These are phyloP conservation scores for Ganoderma meredithae DNA, from an alignment of 1,284 basidiomycete species.

Conservation along the genomic window DNA sequence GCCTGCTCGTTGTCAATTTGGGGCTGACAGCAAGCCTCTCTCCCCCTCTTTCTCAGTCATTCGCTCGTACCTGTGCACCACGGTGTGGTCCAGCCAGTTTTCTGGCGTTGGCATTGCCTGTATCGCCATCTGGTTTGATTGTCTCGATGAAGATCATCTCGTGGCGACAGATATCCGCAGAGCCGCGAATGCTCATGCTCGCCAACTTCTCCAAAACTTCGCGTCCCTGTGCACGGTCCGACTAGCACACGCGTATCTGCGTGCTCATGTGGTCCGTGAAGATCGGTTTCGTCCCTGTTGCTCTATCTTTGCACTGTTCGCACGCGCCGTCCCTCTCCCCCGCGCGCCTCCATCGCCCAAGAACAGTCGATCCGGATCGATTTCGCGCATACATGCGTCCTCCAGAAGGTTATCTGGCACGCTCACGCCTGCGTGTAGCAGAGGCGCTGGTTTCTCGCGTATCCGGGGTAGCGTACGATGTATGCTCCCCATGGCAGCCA, in stretches of 20 bases:
- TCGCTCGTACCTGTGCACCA: not conserved
- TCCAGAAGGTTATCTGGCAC: not conserved
- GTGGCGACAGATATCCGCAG: not conserved
- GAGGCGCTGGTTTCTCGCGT: not conserved
- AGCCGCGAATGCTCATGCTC: not conserved
- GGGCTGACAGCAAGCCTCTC: not conserved
- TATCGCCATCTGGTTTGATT: not conserved
- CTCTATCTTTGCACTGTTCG: not conserved
- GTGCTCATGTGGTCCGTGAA: not conserved
- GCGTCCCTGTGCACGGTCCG: not conserved
- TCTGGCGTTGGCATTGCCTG: not conserved
- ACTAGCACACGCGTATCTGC: not conserved
- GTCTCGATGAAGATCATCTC: not conserved
- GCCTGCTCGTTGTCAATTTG: not conserved
- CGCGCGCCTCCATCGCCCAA: not conserved
- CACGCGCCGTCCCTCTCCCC: not conserved
- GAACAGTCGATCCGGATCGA: not conserved
- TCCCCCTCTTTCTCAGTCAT: not conserved
- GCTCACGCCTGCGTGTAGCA: not conserved
- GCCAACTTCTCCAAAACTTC: not conserved
- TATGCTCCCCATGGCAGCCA: not conserved
- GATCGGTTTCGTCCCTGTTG: not conserved
- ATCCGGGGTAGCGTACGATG: not conserved
- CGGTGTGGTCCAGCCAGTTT: not conserved
- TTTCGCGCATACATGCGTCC: not conserved